Evolutionary conservation across 306 rosid species (phyloP).

Genomic region (Canavalia gladiata): DNA sequence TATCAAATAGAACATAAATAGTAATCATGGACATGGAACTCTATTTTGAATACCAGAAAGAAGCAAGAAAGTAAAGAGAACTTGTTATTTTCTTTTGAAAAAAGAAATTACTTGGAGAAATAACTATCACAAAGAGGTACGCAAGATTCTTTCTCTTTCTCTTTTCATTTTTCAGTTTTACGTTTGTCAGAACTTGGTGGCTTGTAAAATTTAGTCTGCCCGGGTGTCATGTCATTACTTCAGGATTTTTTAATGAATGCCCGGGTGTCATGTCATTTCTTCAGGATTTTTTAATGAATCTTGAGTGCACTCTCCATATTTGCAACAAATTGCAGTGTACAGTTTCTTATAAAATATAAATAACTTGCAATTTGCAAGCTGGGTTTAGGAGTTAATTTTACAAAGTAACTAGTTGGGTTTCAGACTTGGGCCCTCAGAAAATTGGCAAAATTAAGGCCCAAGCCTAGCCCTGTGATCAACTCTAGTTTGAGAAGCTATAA

Average conservation of each 20-base stretch:
- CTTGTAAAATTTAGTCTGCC: background rate
- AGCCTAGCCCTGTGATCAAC: background rate
- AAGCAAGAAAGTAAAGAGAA: background rate
- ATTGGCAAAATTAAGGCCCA: conserved; percentile 7
- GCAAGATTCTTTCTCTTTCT: background rate
- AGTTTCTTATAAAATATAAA: background rate
- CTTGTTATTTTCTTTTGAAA: background rate
- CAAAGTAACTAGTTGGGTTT: background rate
- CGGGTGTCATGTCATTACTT: background rate
- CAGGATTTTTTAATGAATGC: background rate
- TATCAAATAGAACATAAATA: background rate
- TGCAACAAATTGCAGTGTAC: background rate
- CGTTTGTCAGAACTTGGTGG: background rate
- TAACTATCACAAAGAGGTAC: background rate
- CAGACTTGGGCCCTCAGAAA: background rate
- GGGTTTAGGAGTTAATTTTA: background rate
- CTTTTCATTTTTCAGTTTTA: background rate
- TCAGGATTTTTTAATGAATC: background rate
- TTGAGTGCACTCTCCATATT: background rate
- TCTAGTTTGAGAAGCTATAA: background rate
- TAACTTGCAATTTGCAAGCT: background rate
- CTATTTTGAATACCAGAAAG: background rate
- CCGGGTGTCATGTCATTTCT: background rate
- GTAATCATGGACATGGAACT: background rate
- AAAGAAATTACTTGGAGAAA: background rate